Base-by-base conservation (phyloP, 257 asterid species). In the Rauvolfia tetraphylla region DNA sequence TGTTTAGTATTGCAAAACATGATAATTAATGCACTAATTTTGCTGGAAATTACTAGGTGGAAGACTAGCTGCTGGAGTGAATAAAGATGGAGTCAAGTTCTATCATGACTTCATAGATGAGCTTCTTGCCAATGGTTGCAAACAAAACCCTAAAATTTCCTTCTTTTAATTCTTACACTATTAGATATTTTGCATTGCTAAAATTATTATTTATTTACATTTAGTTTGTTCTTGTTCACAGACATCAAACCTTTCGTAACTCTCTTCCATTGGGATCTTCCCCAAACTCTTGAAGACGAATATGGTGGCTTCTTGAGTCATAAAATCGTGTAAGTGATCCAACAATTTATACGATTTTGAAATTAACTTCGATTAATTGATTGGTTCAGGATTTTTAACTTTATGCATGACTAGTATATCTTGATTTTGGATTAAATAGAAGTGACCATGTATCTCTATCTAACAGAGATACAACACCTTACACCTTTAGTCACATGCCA, bases 221-320 rank as follows among this genome's bases (percentile, higher is more conserved):
- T 61, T 1, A 31, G 1, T 61, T 33, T n/a, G n/a, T n/a, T 65
- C 22, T 65, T 13, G 5, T 33, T 33, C 10, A 29, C 31, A 74
- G 71, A 71, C 23, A 74, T 74, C 15, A 17, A 74, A 27, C 78
- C 78, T 5, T n/a, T 18, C 18, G 44, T 42, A 36, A 74, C 78
- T 41, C 71, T 74, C 12, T 74, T 57, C 13, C 78, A 74, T 23
- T 61, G 71, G 78, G 78, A 74, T 74, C 18, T 59, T 29, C 78
- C 78, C 4, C 71, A 74, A 39, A 46, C 58, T 3, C 29, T 74
- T 38, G 78, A 74, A 42, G n/a, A 8, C 34, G 71, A 74, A 22
- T 74, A 74, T 27, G 25, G 44, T 3, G 78, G 78, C 8, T 74
- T 74, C 71, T 59, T 74, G 54, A 42, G 69, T 23, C 12, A 25